Conservation (phyloP, 2,329 filamentous ascomycete species). For the Macrophomina tecta region DNA sequence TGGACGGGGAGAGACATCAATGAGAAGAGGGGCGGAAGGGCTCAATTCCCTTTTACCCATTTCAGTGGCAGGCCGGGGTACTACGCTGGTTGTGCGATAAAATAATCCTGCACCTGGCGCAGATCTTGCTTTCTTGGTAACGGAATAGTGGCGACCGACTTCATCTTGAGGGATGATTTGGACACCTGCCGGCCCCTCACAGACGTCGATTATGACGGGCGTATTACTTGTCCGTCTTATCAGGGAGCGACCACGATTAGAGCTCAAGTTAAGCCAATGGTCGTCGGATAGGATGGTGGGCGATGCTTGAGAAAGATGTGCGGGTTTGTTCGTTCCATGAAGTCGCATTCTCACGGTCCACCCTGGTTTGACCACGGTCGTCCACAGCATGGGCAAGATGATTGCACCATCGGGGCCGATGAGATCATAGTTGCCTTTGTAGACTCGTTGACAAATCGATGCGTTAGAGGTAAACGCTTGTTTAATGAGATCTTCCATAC, state of each 20-base stretch:
- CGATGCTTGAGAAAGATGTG: not conserved
- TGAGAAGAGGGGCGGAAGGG: not conserved
- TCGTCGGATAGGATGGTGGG: not conserved
- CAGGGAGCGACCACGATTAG: not conserved
- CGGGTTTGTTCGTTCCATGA: not conserved
- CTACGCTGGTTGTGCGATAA: not conserved
- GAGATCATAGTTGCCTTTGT: conserved; percentile 55
- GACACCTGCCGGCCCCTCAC: not conserved
- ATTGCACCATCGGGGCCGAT: conserved; percentile 55
- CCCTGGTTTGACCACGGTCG: conserved; percentile 54
- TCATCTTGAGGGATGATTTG: not conserved
- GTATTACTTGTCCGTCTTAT: not conserved
- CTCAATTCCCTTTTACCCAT: not conserved
- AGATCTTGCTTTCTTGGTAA: not conserved
- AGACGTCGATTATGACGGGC: conserved; percentile 2
- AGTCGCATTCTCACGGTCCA: conserved; percentile 57
- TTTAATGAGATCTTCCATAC: conserved; percentile 56
- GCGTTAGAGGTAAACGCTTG: conserved; percentile 57
- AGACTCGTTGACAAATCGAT: conserved; percentile 52
- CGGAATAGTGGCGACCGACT: not conserved
- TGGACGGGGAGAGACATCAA: not conserved
- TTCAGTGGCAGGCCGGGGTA: not conserved
- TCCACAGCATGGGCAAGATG: conserved; percentile 57
- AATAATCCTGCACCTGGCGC: not conserved
- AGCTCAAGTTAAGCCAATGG: not conserved